Percentiles rank a stretch among this genome's conserved stretches.
Evolutionary conservation across 176 grass and related monocot species (phyloP).

Genomic region (Stipa capillata): DNA sequence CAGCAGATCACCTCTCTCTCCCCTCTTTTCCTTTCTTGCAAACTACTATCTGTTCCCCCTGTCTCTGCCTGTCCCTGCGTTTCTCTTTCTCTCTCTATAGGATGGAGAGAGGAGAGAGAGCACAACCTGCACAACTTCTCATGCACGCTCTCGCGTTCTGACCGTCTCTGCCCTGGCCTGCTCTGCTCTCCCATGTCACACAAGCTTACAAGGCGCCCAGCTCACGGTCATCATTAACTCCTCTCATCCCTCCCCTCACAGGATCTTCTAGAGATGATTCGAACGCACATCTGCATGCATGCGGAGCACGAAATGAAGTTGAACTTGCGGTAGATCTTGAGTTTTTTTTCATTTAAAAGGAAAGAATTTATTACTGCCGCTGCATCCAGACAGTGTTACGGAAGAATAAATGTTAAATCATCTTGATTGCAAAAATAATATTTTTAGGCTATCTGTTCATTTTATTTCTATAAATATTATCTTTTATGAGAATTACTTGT

Average conservation of each 20-base stretch:
- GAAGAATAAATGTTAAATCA: no score
- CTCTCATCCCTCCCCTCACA: neutral
- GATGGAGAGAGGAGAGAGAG: neutral
- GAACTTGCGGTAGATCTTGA: no score
- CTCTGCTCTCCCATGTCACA: conserved; percentile 22
- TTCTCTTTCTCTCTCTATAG: neutral
- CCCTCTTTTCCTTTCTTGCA: conserved; percentile 8
- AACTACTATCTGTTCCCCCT: conserved; percentile 34
- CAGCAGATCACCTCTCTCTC: conserved; percentile 21
- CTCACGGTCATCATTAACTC: conserved; percentile 22
- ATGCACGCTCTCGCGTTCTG: conserved; percentile 45
- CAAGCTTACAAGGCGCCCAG: conserved; percentile 7
- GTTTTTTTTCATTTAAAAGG: no score
- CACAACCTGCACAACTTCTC: conserved; percentile 30
- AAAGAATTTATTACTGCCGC: no score
- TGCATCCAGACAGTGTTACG: no score
- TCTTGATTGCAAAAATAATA: no score
- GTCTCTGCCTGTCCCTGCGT: neutral
- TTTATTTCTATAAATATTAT: no score
- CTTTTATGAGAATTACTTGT: no score
- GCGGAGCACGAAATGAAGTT: neutral
- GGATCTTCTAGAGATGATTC: neutral
- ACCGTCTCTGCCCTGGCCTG: neutral
- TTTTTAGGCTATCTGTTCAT: no score
- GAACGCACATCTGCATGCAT: no score